Evolutionary conservation across 257 asterid species (phyloP).

Genomic region (Nicotiana noctiflora): DNA sequence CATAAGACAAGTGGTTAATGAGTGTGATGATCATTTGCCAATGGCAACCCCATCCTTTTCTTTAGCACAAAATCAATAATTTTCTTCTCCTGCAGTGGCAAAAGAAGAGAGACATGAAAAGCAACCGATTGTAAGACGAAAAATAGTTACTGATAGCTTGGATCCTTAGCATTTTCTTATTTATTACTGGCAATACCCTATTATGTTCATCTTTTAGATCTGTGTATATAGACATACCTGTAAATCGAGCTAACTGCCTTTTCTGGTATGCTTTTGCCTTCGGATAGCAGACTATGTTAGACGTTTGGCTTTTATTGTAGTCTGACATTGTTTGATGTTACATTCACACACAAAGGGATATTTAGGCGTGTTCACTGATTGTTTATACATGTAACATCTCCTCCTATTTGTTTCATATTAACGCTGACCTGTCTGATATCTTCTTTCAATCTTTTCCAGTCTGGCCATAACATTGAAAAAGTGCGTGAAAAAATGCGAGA

Average conservation of each 20-base stretch:
- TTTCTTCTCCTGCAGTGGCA: too few species aligned
- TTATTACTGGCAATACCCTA: too few species aligned
- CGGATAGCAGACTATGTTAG: neutral
- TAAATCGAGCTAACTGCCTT: neutral
- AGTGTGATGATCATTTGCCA: too few species aligned
- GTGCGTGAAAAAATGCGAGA: slow-evolving; percentile 95
- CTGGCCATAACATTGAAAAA: slow-evolving; percentile 93
- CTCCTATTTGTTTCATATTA: neutral
- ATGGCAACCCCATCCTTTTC: too few species aligned
- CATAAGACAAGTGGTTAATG: neutral
- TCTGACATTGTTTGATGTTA: neutral
- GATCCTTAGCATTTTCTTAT: too few species aligned
- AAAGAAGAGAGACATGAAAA: too few species aligned
- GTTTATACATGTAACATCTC: neutral
- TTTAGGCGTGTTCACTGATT: neutral
- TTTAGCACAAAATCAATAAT: too few species aligned
- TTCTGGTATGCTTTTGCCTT: neutral
- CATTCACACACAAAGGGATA: neutral
- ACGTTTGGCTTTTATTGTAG: neutral
- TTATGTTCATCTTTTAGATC: too few species aligned
- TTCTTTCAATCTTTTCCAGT: slow-evolving; percentile 41
- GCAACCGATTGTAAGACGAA: too few species aligned
- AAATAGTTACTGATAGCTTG: too few species aligned
- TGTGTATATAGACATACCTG: neutral
- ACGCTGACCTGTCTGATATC: neutral